A percentile compares a stretch with the other conserved stretches of the same genome.
phyloP scores from a whole-genome alignment of 768 basidiomycete genomes.

The Zangia roseola region DNA sequence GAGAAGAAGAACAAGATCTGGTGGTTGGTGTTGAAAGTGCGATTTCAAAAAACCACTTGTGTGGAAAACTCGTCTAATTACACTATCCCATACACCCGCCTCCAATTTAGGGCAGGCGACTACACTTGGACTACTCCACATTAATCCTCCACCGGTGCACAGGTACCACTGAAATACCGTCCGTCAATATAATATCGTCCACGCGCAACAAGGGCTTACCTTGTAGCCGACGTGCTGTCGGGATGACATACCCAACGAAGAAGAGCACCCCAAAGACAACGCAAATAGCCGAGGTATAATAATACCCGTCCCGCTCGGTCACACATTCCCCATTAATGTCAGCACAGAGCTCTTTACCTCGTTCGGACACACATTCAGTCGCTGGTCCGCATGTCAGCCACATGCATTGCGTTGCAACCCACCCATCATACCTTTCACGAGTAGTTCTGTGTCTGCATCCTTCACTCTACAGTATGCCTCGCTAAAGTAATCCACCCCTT shows the following conservation, averaged over 20 bases:
- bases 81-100: constrained; percentile 9
- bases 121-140: constrained; percentile 20
- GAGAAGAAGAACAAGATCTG: background rate
- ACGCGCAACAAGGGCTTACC: constrained; percentile 45
- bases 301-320: constrained; percentile 90
- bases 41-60: constrained; percentile 18
- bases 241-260: constrained; percentile 74
- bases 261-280: constrained; percentile 71
- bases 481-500: constrained; percentile 86
- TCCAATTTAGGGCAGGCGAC: constrained; percentile 34
- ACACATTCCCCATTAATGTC: constrained; percentile 77
- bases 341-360: constrained; percentile 77
- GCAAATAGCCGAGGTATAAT: constrained; percentile 78
- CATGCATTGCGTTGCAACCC: background rate
- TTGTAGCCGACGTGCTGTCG: constrained; percentile 84
- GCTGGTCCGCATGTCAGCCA: constrained; percentile 41
- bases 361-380: constrained; percentile 89
- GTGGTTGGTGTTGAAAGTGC: constrained; percentile 14
- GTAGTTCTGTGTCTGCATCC: constrained; percentile 49
- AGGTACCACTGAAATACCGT: constrained; percentile 53
- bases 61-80: constrained; percentile 29
- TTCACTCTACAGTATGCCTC: constrained; percentile 80
- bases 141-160: constrained; percentile 71
- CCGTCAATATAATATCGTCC: background rate
- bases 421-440: constrained; percentile 49